A percentile compares a stretch with the other conserved stretches of the same genome.
Evolutionary conservation across 768 basidiomycete genomes (phyloP).

Genomic region (Tulasnella sp.): DNA sequence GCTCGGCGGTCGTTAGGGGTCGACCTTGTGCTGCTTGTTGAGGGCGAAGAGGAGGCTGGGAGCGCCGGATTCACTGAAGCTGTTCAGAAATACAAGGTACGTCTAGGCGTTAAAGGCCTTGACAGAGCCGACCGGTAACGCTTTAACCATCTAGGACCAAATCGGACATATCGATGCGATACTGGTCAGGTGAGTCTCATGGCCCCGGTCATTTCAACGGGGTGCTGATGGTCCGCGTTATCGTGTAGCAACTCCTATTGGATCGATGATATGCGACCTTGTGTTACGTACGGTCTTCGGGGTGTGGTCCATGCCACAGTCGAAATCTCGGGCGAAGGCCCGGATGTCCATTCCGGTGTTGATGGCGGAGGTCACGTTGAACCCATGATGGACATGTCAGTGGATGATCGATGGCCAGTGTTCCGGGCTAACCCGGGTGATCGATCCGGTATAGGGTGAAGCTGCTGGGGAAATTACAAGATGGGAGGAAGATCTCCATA

Average conservation of each 20-base stretch:
- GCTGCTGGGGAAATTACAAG: conserved; percentile 58
- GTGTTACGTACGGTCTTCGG: conserved; percentile 87
- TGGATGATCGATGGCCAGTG: background rate
- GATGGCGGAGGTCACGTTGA: conserved; percentile 82
- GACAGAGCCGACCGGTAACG: background rate
- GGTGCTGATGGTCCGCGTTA: background rate
- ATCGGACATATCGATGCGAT: conserved; percentile 87
- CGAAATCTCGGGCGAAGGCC: conserved; percentile 46
- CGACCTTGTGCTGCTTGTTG: conserved; percentile 82
- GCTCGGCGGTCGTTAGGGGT: conserved; percentile 59
- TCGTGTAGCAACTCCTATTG: conserved; percentile 77
- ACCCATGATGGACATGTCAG: conserved; percentile 88
- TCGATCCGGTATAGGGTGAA: conserved; percentile 49
- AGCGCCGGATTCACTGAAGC: conserved; percentile 75
- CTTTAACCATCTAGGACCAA: conserved; percentile 39
- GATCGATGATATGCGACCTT: conserved; percentile 86
- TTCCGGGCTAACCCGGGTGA: background rate
- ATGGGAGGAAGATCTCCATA: conserved; percentile 47
- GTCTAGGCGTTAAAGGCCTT: conserved; percentile 8
- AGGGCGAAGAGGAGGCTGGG: conserved; percentile 96
- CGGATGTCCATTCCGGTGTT: conserved; percentile 86
- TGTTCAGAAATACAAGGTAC: conserved; percentile 61
- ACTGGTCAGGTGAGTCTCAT: conserved; percentile 51
- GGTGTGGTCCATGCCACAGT: conserved; percentile 85
- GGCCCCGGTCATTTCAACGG: background rate